A percentile compares a stretch with the other conserved stretches of the same genome.
Evolutionary conservation across 495 filamentous ascomycete genomes (phyloP).

Genomic region (Geopyxis carbonaria): DNA sequence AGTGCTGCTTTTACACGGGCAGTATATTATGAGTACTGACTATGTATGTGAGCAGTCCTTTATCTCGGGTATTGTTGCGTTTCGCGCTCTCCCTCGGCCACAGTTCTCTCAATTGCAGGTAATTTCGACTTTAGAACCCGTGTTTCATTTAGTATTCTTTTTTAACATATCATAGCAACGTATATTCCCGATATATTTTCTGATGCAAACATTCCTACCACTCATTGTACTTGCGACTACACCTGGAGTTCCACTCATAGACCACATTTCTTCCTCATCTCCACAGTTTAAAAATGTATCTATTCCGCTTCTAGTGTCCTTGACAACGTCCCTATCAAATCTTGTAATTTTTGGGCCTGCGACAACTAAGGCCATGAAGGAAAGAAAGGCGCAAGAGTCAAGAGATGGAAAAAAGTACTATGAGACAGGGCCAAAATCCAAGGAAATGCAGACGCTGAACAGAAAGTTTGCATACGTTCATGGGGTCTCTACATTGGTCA

Average conservation of each 20-base stretch:
- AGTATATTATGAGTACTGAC: constrained; percentile 7
- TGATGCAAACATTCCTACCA: constrained; percentile 58
- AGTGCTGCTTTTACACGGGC: constrained; percentile 6
- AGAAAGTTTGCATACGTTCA: constrained; percentile 63
- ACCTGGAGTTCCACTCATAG: no score
- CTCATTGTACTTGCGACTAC: constrained; percentile 55
- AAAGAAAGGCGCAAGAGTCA: constrained; percentile 51
- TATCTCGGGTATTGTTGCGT: constrained; percentile 57
- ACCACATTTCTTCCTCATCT: constrained; percentile 13
- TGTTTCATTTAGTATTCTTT: neutral
- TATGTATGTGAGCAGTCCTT: constrained; percentile 41
- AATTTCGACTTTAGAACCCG: neutral
- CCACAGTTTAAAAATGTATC: constrained; percentile 29
- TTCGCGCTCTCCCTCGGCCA: constrained; percentile 52
- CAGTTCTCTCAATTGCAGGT: constrained; percentile 67
- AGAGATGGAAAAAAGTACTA: constrained; percentile 70
- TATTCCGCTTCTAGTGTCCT: constrained; percentile 42
- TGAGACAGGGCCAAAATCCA: constrained; percentile 53
- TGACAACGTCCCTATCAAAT: constrained; percentile 49
- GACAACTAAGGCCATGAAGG: constrained; percentile 52
- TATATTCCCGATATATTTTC: constrained; percentile 77
- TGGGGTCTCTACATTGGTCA: constrained; percentile 57
- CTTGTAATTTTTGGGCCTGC: constrained; percentile 48
- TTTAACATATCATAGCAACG: constrained; percentile 18
- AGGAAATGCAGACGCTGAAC: constrained; percentile 69